Evolutionary conservation across 306 rosid genomes (phyloP).

Genomic region (Trifolium repens): DNA sequence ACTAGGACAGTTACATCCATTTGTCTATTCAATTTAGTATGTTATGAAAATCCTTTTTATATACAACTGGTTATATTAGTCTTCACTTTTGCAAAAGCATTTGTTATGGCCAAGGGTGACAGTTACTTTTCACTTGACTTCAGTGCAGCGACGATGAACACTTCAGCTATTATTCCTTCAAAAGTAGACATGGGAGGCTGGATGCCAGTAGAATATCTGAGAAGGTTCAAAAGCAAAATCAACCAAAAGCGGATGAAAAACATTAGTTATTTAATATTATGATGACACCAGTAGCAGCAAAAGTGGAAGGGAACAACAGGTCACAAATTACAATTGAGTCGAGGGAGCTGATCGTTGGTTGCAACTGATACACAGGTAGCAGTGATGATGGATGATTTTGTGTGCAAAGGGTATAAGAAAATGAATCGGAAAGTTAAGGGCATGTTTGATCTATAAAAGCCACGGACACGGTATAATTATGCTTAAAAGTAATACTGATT

Average conservation of each 20-base stretch:
- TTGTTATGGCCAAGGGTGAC: constrained; percentile 16
- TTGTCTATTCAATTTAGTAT: too few relatives aligned
- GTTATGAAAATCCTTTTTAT: too few relatives aligned
- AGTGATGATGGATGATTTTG: constrained; percentile 1
- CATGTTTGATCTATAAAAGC: background rate
- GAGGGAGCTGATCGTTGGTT: background rate
- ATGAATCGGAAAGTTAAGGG: background rate
- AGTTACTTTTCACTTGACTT: constrained; percentile 46
- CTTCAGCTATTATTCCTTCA: constrained; percentile 51
- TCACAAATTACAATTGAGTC: background rate
- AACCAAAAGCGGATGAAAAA: constrained; percentile 45
- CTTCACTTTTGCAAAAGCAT: constrained; percentile 24
- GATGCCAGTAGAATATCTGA: constrained; percentile 55
- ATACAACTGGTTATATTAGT: constrained; percentile 7
- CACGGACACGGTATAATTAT: background rate
- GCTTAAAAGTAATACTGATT: background rate
- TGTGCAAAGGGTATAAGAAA: constrained; percentile 9
- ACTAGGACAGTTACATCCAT: too few relatives aligned
- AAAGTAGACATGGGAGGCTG: constrained; percentile 63
- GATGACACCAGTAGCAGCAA: constrained; percentile 12
- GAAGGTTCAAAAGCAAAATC: constrained; percentile 53
- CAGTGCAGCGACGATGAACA: constrained; percentile 53
- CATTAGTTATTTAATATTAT: background rate
- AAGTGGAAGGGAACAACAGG: background rate
- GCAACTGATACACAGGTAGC: background rate